A percentile compares a stretch with the other conserved stretches of the same genome.
phyloP scores from a whole-genome alignment of 495 filamentous ascomycete genomes.

The Rhypophila decipiens region DNA sequence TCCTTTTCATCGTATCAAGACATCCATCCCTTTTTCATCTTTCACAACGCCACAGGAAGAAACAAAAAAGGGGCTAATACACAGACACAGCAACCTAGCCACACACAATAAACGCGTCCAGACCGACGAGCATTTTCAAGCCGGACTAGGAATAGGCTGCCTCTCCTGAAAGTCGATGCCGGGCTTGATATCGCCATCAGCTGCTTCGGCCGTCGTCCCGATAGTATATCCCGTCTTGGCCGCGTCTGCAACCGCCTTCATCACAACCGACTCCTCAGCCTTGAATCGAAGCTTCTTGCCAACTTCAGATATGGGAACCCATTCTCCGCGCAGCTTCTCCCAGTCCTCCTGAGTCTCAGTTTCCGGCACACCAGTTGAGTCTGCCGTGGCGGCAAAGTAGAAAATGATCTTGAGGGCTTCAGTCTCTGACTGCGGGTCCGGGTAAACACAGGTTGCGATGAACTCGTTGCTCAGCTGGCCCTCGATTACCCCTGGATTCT shows the following conservation, averaged over 20 bases:
- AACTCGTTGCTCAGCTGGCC: constrained; percentile 22
- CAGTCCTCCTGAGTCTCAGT: constrained; percentile 21
- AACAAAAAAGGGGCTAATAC: no score
- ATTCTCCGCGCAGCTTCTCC: constrained; percentile 21
- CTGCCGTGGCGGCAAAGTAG: constrained; percentile 24
- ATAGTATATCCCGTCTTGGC: constrained; percentile 17
- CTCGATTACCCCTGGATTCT: constrained; percentile 18
- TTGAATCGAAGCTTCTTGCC: constrained; percentile 17
- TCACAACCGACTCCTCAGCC: constrained; percentile 18
- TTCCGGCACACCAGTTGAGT: constrained; percentile 16
- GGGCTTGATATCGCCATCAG: no score
- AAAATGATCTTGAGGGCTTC: constrained; percentile 22
- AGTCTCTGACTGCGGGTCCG: constrained; percentile 24
- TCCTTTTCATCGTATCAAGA: no score
- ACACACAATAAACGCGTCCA: no score
- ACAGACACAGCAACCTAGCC: no score
- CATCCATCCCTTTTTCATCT: no score
- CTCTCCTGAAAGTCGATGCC: no score
- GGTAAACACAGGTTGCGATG: constrained; percentile 20
- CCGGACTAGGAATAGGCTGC: no score
- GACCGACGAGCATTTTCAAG: no score
- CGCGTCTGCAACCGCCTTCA: constrained; percentile 17
- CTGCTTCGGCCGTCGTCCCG: no score
- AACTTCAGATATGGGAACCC: constrained; percentile 19
- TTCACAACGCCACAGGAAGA: no score